Base-by-base conservation (phyloP, 225 moss, liverwort and hornwort genomes). In the Lunularia cruciata region DNA sequence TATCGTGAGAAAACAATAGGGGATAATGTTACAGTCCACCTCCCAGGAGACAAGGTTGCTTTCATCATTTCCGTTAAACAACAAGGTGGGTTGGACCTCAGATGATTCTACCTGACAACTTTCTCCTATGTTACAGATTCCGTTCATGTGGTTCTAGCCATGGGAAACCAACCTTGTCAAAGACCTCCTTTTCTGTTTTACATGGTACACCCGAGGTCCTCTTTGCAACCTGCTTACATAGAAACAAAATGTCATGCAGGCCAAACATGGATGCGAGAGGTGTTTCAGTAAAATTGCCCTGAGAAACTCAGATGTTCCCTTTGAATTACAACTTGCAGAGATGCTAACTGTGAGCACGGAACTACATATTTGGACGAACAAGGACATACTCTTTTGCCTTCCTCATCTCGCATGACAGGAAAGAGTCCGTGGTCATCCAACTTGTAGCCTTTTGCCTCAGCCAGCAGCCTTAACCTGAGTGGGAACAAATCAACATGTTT, bases 121-220 rank as follows among this genome's bases (percentile, higher is more conserved):
- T 19, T 51, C 51, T 51, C 51, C 55, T 35, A 38, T n/a, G 32
- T 92, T 80, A 98, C 68, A 98, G 74, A 72, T 98, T 98, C 67
- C 98, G 85, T 52, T 98, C 85, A 46, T 98, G 85, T 15, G 98
- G 98, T 76, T 98, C 98, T 20, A 98, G 85, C 93, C 98, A 98
- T 4, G 89, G 86, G 70, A 89, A 86, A 13, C 84, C 91, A 31
- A 98, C 69, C 35, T 85, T 87, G 62, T 89, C 88, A 51, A 98
- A 98, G 28, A 98, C 85, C 60, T 93, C 93, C 30, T 83, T 83
- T 83, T 98, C 98, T 15, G 79, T 83, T 60, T 84, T 89, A 76
- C 93, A 93, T 9, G 81, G 73, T 30, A 84, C 75, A 68, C 98
- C 84, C 12, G 78, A 63, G 42, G 68, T 39, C 53, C 85, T 81